Conservation (phyloP, 495 filamentous ascomycete genomes). For the Aspergillus kassunensis region DNA sequence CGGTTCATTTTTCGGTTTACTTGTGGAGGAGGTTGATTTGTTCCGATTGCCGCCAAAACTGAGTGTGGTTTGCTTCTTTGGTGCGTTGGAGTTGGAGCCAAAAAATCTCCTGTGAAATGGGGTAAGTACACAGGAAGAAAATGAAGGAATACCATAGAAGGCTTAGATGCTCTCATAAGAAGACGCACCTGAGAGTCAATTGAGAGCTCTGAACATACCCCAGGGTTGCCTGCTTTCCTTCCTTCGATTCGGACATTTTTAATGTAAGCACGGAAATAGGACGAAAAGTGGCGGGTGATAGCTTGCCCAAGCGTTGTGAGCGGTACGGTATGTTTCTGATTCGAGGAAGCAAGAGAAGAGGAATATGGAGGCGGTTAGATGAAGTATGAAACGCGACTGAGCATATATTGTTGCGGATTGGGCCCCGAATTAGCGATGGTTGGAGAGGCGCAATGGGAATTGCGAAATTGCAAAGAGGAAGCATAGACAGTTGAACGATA, state of each 20-base stretch:
- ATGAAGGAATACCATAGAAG: background rate
- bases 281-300: background rate
- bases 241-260: constrained; percentile 41
- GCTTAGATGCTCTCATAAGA: constrained; percentile 21
- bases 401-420: constrained; percentile 4
- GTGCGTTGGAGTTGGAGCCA: constrained; percentile 41
- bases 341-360: background rate
- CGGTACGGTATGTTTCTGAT: background rate
- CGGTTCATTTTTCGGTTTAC: constrained; percentile 10
- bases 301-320: background rate
- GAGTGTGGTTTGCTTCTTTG: constrained; percentile 70
- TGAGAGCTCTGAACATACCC: constrained; percentile 87
- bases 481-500: constrained; percentile 27
- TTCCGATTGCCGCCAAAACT: constrained; percentile 51
- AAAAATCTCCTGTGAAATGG: constrained; percentile 37
- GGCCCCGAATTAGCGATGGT: constrained; percentile 12
- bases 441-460: constrained; percentile 17
- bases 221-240: constrained; percentile 76
- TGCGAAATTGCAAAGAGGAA: constrained; percentile 18
- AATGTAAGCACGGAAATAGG: background rate
- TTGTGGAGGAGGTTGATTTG: constrained; percentile 22
- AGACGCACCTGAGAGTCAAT: constrained; percentile 76
- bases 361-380: background rate
- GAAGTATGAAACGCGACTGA: background rate
- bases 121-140: background rate